Base-by-base conservation (phyloP, 108 stramenopile species). In the Nitzschia palea region DNA sequence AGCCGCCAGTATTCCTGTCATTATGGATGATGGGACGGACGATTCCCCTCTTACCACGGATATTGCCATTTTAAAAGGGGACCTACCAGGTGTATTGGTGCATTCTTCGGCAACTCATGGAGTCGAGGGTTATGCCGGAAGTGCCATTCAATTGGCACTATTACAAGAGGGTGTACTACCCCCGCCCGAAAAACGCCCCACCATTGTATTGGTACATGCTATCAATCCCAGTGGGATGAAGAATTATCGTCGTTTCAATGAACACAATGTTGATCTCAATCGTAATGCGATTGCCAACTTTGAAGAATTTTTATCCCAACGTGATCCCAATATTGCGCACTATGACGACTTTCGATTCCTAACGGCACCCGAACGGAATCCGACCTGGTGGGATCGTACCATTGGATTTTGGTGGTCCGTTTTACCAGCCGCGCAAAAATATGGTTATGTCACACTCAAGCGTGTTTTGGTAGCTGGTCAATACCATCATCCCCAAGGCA, bases 221-320 rank as follows among this genome's bases (percentile, higher is more conserved):
- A 75, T 95, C 25, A 95, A 95, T 61, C 94, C 94, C 0, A 77
- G 68, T 53, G 94, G 94, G 1, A 90, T 95, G 88, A 65, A 74
- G 30, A 70, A 87, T 51, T 83, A 80, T 40, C 72, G 90, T n/a
- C 76, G 90, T 1, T 67, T 68, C 40, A 95, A 90, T 72, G 90
- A 91, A 62, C 77, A 89, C 63, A 91, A 91, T 67, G 90, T 91
- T 28, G 94, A 95, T 64, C 67, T 95, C 30, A 91, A 90, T 68
- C 81, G 94, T 33, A 95, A 95, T 71, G 83, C 62, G 0, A 73
- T 92, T 25, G 66, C 30, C 28, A 47, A 74, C 17, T 84, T 73
- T 65, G 50, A 68, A 8, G 50, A 68, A 4, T 70, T 86, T 43
- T 52, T 81, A 15, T 28, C 44, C 0, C 17, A 32, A 8, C 65